Evolutionary conservation across 306 rosid genomes (phyloP).

Genomic region (Leucaena leucocephala): DNA sequence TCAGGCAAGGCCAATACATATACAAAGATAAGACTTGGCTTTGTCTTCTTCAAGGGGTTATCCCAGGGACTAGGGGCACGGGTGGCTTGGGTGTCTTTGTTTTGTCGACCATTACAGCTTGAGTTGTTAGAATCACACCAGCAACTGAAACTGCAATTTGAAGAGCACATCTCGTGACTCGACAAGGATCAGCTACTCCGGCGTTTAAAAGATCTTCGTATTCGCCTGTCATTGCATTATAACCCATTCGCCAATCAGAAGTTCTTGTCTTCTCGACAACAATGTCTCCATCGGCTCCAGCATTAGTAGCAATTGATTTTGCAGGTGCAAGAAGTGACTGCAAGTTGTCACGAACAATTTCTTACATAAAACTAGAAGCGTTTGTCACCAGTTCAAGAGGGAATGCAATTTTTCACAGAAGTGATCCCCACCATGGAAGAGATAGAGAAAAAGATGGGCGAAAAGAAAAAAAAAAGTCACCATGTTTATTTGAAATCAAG

Average conservation of each 20-base stretch:
- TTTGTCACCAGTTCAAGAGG: slow-evolving; percentile 13
- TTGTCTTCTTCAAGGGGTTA: slow-evolving; percentile 50
- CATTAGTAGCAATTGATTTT: slow-evolving; percentile 79
- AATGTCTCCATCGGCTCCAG: slow-evolving; percentile 85
- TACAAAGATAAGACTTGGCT: slow-evolving; percentile 12
- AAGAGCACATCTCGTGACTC: slow-evolving; percentile 90
- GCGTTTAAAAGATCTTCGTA: slow-evolving; percentile 89
- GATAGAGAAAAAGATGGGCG: background rate
- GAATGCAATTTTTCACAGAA: slow-evolving; percentile 12
- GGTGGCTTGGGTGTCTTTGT: slow-evolving; percentile 59
- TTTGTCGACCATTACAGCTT: slow-evolving; percentile 87
- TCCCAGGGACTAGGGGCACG: slow-evolving; percentile 78
- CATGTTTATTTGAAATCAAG: background rate
- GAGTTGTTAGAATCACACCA: slow-evolving; percentile 77
- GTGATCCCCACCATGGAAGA: slow-evolving; percentile 3
- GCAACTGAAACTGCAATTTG: slow-evolving; percentile 87
- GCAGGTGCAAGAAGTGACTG: slow-evolving; percentile 95
- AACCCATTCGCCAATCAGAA: slow-evolving; percentile 76
- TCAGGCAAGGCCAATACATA: background rate
- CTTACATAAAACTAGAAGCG: slow-evolving; percentile 24
- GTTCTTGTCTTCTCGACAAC: slow-evolving; percentile 79
- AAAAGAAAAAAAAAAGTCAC: background rate
- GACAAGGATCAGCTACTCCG: slow-evolving; percentile 88
- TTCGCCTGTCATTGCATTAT: slow-evolving; percentile 78
- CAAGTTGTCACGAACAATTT: slow-evolving; percentile 30